Percentiles rank a stretch among this genome's conserved stretches.
Evolutionary conservation across 1,284 basidiomycete species (phyloP).

Genomic region (Trichosporon sp.): DNA sequence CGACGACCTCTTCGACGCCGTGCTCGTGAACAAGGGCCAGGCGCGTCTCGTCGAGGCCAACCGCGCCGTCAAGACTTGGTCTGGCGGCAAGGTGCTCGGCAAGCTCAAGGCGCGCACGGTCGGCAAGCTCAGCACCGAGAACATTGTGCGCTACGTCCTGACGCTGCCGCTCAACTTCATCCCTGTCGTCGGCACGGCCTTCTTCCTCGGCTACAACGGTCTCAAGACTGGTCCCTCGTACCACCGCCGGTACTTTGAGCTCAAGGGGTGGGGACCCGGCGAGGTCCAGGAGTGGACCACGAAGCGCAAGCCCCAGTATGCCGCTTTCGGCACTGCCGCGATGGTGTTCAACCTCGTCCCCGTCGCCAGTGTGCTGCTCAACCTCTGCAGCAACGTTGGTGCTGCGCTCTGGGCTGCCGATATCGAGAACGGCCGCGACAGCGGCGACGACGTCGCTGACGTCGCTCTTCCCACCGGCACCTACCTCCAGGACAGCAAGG

Average conservation of each 20-base stretch:
- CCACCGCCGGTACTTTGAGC: conserved; percentile 70
- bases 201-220: conserved; percentile 61
- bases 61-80: conserved; percentile 43
- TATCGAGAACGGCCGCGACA: conserved; percentile 32
- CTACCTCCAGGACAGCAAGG: neutral
- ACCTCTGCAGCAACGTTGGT: conserved; percentile 61
- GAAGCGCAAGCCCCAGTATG: conserved; percentile 61
- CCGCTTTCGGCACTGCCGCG: conserved; percentile 66
- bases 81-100: conserved; percentile 50
- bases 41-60: conserved; percentile 55
- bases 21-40: conserved; percentile 56
- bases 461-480: conserved; percentile 19
- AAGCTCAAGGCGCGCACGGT: conserved; percentile 54
- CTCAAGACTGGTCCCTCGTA: conserved; percentile 64
- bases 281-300: conserved; percentile 56
- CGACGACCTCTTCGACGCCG: conserved; percentile 58
- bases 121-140: conserved; percentile 49
- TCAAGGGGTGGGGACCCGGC: conserved; percentile 61
- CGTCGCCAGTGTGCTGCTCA: conserved; percentile 62
- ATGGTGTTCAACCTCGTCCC: conserved; percentile 68
- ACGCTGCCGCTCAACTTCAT: conserved; percentile 64
- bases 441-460: conserved; percentile 7
- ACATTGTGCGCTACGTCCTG: conserved; percentile 55
- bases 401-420: conserved; percentile 73
- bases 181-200: conserved; percentile 67